phyloP scores from a whole-genome alignment of 2,329 filamentous ascomycete species.

The Cladosporium sp. region DNA sequence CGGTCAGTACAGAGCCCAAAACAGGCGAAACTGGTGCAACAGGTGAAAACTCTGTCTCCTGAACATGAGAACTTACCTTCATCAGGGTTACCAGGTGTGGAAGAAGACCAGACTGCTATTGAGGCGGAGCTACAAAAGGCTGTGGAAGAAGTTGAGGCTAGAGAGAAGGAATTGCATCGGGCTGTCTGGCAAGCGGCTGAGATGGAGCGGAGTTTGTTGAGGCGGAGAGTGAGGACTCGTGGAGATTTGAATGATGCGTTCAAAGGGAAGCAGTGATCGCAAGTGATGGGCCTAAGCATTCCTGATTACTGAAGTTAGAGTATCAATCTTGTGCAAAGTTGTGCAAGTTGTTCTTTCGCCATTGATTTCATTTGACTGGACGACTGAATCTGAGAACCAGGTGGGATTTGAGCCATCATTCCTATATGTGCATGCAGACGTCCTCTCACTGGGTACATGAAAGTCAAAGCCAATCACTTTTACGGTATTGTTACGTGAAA shows the following conservation, averaged over 20 bases:
- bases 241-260: neutral
- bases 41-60: neutral
- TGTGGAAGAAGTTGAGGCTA: neutral
- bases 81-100: neutral
- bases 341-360: too few species aligned
- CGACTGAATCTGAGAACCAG: too few species aligned
- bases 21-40: neutral
- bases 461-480: too few species aligned
- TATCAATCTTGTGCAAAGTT: too few species aligned
- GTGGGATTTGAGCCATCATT: too few species aligned
- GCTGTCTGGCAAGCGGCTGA: conserved; percentile 22
- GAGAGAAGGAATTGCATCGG: conserved; percentile 13
- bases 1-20: conserved; percentile 11
- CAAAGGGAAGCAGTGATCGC: neutral
- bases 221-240: conserved; percentile 7
- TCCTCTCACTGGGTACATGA: too few species aligned
- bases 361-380: too few species aligned
- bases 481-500: too few species aligned
- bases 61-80: neutral
- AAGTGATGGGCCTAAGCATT: too few species aligned
- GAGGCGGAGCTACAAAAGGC: neutral
- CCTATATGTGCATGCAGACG: too few species aligned
- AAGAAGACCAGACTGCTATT: neutral
- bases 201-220: conserved; percentile 20
- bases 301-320: too few species aligned